Evolutionary conservation across 2,329 filamentous ascomycete genomes (phyloP).

Genomic region (Moelleriella libera): DNA sequence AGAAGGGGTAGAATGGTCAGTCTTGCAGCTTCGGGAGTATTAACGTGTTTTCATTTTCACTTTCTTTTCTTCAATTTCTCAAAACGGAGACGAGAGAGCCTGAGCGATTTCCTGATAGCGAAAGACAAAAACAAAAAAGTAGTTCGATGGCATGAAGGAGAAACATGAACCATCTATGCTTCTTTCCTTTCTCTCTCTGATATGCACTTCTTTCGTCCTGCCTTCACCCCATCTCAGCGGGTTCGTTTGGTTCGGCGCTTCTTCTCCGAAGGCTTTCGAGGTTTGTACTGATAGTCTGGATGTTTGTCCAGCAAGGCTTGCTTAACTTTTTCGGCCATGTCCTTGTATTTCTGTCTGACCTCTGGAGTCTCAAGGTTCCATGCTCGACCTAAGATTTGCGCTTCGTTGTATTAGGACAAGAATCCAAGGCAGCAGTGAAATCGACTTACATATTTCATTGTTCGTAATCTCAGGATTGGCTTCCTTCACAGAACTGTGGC

Average conservation of each 20-base stretch:
- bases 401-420: slow-evolving; percentile 12
- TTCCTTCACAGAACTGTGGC: slow-evolving; percentile 19
- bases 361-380: slow-evolving; percentile 20
- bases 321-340: slow-evolving; percentile 16
- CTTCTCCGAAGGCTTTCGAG: slow-evolving; percentile 17
- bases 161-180: too few species aligned
- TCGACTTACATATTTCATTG: slow-evolving; percentile 26
- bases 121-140: too few species aligned
- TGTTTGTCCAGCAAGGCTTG: slow-evolving; percentile 13
- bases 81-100: too few species aligned
- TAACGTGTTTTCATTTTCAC: too few species aligned
- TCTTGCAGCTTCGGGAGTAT: too few species aligned
- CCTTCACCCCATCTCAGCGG: too few species aligned
- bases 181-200: too few species aligned
- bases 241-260: slow-evolving; percentile 5
- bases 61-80: too few species aligned
- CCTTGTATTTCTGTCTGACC: slow-evolving; percentile 16
- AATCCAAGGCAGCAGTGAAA: neutral
- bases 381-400: slow-evolving; percentile 19
- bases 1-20: too few species aligned
- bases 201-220: too few species aligned
- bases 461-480: slow-evolving; percentile 21
- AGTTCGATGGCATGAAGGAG: too few species aligned
- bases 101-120: too few species aligned
- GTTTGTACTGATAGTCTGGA: slow-evolving; percentile 24